phyloP scores from a whole-genome alignment of 805 yeast genomes.

The Yarrowia sp. region DNA sequence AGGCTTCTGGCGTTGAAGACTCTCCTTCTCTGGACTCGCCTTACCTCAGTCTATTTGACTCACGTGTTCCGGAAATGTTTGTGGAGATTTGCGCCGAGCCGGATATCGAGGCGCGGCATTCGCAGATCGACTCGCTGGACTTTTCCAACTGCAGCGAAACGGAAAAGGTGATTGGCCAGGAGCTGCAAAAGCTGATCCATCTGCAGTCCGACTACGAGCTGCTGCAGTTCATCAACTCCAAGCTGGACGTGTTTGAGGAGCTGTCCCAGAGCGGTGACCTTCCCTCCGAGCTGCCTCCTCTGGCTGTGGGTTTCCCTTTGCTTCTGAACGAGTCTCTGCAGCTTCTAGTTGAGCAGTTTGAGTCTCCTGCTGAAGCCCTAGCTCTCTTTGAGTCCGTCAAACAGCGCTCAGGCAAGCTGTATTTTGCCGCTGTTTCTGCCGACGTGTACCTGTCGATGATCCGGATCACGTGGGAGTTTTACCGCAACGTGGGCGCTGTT shows the following conservation, averaged over 20 bases:
- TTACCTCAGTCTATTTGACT: background rate
- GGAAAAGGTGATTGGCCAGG: constrained; percentile 1
- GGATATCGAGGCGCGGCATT: constrained; percentile 4
- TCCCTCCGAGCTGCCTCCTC: constrained; percentile 39
- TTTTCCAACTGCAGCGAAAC: no score
- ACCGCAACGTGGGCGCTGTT: constrained; percentile 48
- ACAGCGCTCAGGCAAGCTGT: constrained; percentile 51
- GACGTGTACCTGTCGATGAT: constrained; percentile 53
- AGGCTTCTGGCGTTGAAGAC: background rate
- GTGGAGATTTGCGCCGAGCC: constrained; percentile 15
- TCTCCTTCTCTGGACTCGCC: background rate
- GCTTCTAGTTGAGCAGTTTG: constrained; percentile 44
- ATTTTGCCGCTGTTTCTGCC: constrained; percentile 52
- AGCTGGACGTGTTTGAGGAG: constrained; percentile 1
- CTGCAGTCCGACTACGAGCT: constrained; percentile 28
- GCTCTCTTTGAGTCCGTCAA: constrained; percentile 51
- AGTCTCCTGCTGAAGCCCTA: constrained; percentile 50
- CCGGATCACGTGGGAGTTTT: constrained; percentile 52
- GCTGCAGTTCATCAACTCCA: constrained; percentile 16
- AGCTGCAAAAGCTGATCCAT: background rate
- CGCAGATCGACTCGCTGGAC: no score
- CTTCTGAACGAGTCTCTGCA: constrained; percentile 42
- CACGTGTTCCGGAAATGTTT: constrained; percentile 5
- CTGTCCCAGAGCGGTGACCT: background rate
- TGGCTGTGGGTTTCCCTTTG: constrained; percentile 40